Evolutionary conservation across 2,329 filamentous ascomycete genomes (phyloP).

Genomic region (Alternaria sp.): DNA sequence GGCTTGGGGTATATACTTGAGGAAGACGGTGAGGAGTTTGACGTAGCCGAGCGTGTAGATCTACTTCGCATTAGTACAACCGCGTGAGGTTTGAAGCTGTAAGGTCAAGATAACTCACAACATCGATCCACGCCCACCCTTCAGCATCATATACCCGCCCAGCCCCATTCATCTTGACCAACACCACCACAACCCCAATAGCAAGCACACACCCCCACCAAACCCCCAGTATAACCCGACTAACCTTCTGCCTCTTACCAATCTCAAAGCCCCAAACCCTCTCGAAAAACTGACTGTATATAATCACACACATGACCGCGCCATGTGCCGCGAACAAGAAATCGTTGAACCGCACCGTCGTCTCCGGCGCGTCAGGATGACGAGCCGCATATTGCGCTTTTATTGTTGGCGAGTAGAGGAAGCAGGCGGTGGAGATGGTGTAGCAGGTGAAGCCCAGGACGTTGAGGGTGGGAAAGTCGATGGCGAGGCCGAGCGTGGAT

Average conservation of each 20-base stretch:
- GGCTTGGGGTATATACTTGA: conserved; percentile 82
- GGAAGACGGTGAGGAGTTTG: conserved; percentile 84
- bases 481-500: conserved; percentile 81
- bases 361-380: conserved; percentile 73
- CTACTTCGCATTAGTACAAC: conserved; percentile 25
- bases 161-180: conserved; percentile 53
- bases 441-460: conserved; percentile 75
- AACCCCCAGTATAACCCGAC: conserved; percentile 71
- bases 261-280: conserved; percentile 77
- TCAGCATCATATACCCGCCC: conserved; percentile 55
- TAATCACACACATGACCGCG: conserved; percentile 71
- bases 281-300: conserved; percentile 78
- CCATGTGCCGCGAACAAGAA: conserved; percentile 86
- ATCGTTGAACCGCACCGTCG: conserved; percentile 90
- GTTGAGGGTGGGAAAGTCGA: conserved; percentile 86
- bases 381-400: conserved; percentile 83
- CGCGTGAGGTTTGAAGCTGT: no score
- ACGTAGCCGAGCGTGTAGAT: conserved; percentile 79
- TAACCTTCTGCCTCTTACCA: conserved; percentile 59
- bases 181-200: conserved; percentile 54
- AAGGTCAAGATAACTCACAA: conserved; percentile 52
- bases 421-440: conserved; percentile 72
- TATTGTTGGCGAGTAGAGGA: conserved; percentile 80
- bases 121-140: conserved; percentile 69
- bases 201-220: conserved; percentile 71